A percentile compares a stretch with the other conserved stretches of the same genome.
phyloP scores from a whole-genome alignment of 2,329 filamentous ascomycete species.

The Malbranchea zuffiana region DNA sequence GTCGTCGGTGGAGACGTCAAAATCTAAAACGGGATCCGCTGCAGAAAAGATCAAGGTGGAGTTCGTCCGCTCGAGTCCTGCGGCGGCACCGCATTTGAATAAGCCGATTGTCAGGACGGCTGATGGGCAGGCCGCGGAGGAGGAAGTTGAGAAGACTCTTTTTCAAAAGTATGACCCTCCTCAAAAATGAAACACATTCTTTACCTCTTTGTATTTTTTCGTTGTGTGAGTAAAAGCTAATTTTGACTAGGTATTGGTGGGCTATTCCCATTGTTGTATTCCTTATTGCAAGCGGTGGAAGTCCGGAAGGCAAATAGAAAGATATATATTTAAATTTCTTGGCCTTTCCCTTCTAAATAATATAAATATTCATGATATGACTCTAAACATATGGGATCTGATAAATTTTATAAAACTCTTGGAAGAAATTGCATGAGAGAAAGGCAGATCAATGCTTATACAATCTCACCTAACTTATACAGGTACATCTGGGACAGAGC shows the following conservation, averaged over 20 bases:
- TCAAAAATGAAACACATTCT: no score
- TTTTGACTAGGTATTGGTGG: slow-evolving; percentile 36
- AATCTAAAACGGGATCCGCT: neutral
- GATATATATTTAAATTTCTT: neutral
- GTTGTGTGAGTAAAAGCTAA: slow-evolving; percentile 1
- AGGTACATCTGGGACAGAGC: no score
- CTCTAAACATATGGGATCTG: no score
- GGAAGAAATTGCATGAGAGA: no score
- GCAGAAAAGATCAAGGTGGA: slow-evolving; percentile 21
- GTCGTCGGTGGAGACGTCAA: neutral
- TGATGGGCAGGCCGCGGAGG: slow-evolving; percentile 27
- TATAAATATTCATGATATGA: no score
- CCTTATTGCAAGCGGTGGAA: slow-evolving; percentile 33
- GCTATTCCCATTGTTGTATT: slow-evolving; percentile 33
- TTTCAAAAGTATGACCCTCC: slow-evolving; percentile 26
- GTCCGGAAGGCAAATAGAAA: slow-evolving; percentile 23
- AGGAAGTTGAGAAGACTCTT: slow-evolving; percentile 34
- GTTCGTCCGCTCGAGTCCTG: slow-evolving; percentile 24
- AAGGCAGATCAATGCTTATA: no score
- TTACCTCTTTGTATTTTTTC: slow-evolving; percentile 1
- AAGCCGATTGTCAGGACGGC: slow-evolving; percentile 30
- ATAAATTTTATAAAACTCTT: no score
- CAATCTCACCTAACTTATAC: no score
- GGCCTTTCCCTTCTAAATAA: neutral
- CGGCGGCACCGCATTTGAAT: slow-evolving; percentile 31